Evolutionary conservation across 163 green algal species (phyloP).

Genomic region (Chlamydomonas reinhardtii): DNA sequence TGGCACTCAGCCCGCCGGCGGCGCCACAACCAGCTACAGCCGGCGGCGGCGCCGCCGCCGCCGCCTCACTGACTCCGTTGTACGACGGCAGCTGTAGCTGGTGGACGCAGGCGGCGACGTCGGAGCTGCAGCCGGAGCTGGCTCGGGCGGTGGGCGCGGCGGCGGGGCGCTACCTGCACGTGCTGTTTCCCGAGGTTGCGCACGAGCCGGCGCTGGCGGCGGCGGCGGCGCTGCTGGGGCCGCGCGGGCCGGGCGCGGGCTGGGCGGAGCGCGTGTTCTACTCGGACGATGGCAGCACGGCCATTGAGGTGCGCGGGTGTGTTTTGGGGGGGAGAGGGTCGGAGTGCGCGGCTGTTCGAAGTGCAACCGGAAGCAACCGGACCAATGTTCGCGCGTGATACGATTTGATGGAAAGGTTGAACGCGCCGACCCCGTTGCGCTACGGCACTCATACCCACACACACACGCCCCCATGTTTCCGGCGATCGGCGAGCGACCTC

Average conservation of each 20-base stretch:
- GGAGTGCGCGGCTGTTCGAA: no score
- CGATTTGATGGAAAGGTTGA: no score
- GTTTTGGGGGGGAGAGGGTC: no score
- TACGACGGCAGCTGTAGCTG: constrained; percentile 95
- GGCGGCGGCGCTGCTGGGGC: constrained; percentile 66
- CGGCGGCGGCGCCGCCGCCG: not conserved
- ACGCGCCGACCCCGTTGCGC: no score
- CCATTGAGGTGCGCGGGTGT: constrained; percentile 14
- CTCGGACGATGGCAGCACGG: constrained; percentile 69
- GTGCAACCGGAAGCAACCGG: no score
- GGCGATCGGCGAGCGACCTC: no score
- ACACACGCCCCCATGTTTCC: no score
- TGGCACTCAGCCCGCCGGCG: not conserved
- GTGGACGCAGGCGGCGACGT: constrained; percentile 86
- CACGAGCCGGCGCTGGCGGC: constrained; percentile 82
- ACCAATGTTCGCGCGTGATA: no score
- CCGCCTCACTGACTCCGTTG: constrained; percentile 27
- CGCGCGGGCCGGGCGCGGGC: constrained; percentile 54
- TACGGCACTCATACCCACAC: no score
- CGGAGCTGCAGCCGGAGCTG: constrained; percentile 76
- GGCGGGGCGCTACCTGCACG: constrained; percentile 91
- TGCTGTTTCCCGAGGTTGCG: constrained; percentile 91
- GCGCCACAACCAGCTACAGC: not conserved
- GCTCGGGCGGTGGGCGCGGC: constrained; percentile 76
- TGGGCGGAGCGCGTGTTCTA: constrained; percentile 95